Evolutionary conservation across 495 filamentous ascomycete genomes (phyloP), one percentile per base, ranked within the genome.

Genomic region (Podospora tetraspora): DNA sequence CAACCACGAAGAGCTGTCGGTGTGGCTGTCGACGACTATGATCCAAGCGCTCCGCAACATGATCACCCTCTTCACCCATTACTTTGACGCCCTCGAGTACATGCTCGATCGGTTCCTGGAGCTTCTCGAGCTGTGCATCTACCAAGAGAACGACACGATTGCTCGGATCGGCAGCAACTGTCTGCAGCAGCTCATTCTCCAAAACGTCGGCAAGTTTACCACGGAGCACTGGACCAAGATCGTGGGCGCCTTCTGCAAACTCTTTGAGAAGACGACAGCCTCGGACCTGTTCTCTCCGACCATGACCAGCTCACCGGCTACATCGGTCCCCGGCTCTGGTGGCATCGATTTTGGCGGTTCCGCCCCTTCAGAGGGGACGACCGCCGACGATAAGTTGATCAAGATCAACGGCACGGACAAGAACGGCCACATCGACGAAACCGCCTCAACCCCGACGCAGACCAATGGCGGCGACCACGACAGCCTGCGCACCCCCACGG

Each of bases 11-110:
- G 93, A 97, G 72, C 84, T 97, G 22, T 97, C 94, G 1, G 95
- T 99, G n/a, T 99, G 95, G 95, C 84, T 99, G 37, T 97, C 93
- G 13, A 99, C 95, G 0, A 99, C 95, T 22, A 98, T 99, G 93
- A 99, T 99, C 59, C 95, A 99, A 77, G 95, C 95, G 19, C 81
- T 99, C 70, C 88, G 95, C 61, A 98, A 97, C 79, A 97, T 99
- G 91, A 97, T 99, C 72, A 93, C 91, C 0, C 87, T 99, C 25
- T 98, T 99, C 75, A 99, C 95, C 0, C 95, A 99, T 77, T 98
- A 97, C 78, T 99, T 98, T 71, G 92, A 96, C 66, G 86, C 92
- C 0, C 80, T 99, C 27, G 92, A 97, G 76, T 94, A 96, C 76
- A 98, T 99, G 96, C 85, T 99, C 22, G 92, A 97, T 73, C 84